Evolutionary conservation across 306 rosid genomes (phyloP), one percentile per base, ranked within the genome.

Genomic region (Prunus fruticosa): DNA sequence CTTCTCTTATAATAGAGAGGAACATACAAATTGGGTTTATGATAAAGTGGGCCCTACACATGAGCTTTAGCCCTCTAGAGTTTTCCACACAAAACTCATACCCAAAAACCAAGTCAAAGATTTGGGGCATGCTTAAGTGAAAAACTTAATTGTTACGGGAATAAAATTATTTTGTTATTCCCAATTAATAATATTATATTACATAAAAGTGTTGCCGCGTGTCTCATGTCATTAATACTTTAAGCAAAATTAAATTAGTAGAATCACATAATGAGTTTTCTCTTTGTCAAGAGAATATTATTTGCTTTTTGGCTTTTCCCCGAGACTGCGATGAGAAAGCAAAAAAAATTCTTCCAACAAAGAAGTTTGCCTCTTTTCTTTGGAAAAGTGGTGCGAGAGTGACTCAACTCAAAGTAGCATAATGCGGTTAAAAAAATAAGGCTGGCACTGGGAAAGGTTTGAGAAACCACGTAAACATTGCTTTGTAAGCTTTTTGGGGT

Each of bases 181-280:
- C 8, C 0, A 0, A 38, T 0, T 6, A 38, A 38, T 38, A 6
- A 38, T 38, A 0, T 7, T 38, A 34, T 34, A 0, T 1, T 8
- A 1, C 0, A 1, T 38, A 0, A 0, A 38, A 38, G 43, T 6
- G 0, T 6, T 38, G 0, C 6, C 2, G 0, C 5, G 0, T 1
- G 2, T 38, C 2, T 38, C 0, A 38, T 38, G 0, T 0, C 0
- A 2, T 38, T 38, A 38, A 38, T 38, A 0, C 8, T 47, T 47
- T 10, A 47, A 10, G 14, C 16, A 47, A 38, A 34, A 46, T 22
- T 15, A 4, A 11, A 64, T 11, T 32, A 32, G 14, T 16, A 34
- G 22, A 28, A 47, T 18, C 23, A 34, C n/a, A 3, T 3, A 43
- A 43, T 27, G 53, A 43, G 54, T 25, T 53, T 71, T 30, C 30